Evolutionary conservation across 1,284 basidiomycete species (phyloP), one percentile per base, ranked within the genome.

Genomic region (Kwoniella shivajii): DNA sequence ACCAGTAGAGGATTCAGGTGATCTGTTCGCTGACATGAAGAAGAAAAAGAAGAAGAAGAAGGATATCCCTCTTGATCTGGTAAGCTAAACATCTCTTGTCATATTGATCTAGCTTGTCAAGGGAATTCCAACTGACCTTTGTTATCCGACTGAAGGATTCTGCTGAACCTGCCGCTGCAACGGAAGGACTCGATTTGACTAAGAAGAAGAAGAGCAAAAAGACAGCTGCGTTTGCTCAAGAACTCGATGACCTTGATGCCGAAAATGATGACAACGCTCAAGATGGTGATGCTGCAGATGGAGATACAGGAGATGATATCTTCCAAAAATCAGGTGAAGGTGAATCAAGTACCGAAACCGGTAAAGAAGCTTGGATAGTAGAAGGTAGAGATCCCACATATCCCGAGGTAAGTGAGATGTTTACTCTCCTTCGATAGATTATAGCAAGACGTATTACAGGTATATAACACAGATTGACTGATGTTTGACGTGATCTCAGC

Each of bases 321-420:
- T 93, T 93, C 69, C 72, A 71, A 13, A 71, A 75, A 39, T 61
- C 82, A 38, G 80, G 78, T 31, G 77, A 86, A 27, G 87, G 87
- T 58, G 88, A 85, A 56, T 82, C 73, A 1, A 82, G 53, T 6
- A 61, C 51, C 13, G 73, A 71, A 49, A 52, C 67, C 50, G 66
- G 78, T 61, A 71, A 90, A 44, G 80, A 82, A 65, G 73, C 79
- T 57, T 93, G 96, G 96, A 83, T 96, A 36, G 86, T 87, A 69
- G 91, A 88, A 61, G 92, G 95, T 77, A 86, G 95, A 41, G 95
- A 98, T 78, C 96, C 98, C 73, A 89, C 86, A 24, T 99, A 99
- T 77, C 85, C 85, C 54, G 94, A 98, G 83, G 92, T 90, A 60
- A 54, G 80, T 71, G n/a, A n/a, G n/a, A n/a, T 16, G n/a, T 7